Conservation (phyloP, 2,329 filamentous ascomycete species). For the Penicillium janthinellum region DNA sequence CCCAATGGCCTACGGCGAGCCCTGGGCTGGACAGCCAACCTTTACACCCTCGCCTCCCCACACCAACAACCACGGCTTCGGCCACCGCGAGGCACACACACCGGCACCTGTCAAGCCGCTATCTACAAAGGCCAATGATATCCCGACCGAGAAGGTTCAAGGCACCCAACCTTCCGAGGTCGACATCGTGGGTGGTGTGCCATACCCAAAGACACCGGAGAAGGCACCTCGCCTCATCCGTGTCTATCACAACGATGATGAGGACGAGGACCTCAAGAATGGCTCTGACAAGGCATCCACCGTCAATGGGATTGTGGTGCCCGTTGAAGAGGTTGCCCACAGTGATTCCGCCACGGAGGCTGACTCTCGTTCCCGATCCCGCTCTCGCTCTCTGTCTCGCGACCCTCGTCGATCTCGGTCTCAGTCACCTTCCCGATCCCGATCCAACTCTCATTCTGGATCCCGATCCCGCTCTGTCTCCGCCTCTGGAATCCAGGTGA, state of each 20-base stretch:
- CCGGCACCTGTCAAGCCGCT: background rate
- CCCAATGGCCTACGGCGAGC: background rate
- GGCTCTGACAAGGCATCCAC: background rate
- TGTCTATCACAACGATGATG: slow-evolving; percentile 1
- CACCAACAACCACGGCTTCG: background rate
- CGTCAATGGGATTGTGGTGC: background rate
- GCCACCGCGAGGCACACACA: background rate
- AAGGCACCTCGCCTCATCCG: slow-evolving; percentile 10
- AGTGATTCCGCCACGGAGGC: background rate
- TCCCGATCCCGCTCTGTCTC: background rate
- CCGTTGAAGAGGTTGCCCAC: background rate
- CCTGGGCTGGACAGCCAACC: background rate
- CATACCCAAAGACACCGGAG: background rate
- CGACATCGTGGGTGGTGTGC: background rate
- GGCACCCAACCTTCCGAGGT: background rate
- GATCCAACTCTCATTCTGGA: background rate
- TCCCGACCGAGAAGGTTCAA: background rate
- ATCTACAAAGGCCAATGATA: background rate
- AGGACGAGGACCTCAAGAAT: background rate
- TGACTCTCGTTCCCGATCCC: background rate
- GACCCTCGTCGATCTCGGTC: background rate
- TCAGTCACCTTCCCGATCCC: background rate
- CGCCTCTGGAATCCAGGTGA: background rate
- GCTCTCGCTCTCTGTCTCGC: background rate
- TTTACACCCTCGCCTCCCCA: background rate